A percentile compares a stretch with the other conserved stretches of the same genome.
Conservation (phyloP, 495 filamentous ascomycete species). For the Trichocladium antarcticum region DNA sequence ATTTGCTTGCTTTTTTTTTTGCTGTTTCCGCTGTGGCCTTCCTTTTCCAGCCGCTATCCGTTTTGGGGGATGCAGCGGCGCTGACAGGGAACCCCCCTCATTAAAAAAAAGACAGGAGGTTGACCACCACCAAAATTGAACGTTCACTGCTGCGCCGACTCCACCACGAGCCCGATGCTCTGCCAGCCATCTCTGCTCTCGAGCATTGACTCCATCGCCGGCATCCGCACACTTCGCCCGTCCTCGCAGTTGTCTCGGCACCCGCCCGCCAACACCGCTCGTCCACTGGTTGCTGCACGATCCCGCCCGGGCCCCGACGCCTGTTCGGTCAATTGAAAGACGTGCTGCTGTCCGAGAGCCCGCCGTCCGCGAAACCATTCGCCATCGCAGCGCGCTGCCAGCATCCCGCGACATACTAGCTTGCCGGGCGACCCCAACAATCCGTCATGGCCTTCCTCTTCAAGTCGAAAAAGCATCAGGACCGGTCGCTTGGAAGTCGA, state of each 20-base stretch:
- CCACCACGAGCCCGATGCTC: slow-evolving; percentile 27
- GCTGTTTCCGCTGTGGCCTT: not conserved
- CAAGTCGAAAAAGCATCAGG: slow-evolving; percentile 57
- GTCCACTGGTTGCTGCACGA: slow-evolving; percentile 6
- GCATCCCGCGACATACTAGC: slow-evolving; percentile 1
- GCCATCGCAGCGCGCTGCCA: not conserved
- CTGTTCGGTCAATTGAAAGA: slow-evolving; percentile 9
- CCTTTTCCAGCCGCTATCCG: slow-evolving; percentile 5
- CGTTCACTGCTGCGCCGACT: slow-evolving; percentile 20
- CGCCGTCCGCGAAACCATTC: not conserved
- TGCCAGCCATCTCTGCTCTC: slow-evolving; percentile 29
- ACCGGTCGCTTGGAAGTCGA: slow-evolving; percentile 35
- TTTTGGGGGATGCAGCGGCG: slow-evolving; percentile 11
- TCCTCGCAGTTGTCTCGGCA: slow-evolving; percentile 9
- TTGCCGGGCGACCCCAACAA: not conserved
- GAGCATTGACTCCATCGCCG: slow-evolving; percentile 24
- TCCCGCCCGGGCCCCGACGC: slow-evolving; percentile 9
- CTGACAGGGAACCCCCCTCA: slow-evolving; percentile 19
- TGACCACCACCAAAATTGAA: slow-evolving; percentile 21
- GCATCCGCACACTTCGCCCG: slow-evolving; percentile 5
- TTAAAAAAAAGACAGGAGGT: slow-evolving; percentile 26
- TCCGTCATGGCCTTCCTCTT: slow-evolving; percentile 60
- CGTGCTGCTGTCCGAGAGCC: not conserved
- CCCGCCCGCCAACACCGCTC: slow-evolving; percentile 6
- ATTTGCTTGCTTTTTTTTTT: not conserved